Evolutionary conservation across 1,139 yeast genomes (phyloP).

Genomic region (Blastobotrys raffinosifermentans): DNA sequence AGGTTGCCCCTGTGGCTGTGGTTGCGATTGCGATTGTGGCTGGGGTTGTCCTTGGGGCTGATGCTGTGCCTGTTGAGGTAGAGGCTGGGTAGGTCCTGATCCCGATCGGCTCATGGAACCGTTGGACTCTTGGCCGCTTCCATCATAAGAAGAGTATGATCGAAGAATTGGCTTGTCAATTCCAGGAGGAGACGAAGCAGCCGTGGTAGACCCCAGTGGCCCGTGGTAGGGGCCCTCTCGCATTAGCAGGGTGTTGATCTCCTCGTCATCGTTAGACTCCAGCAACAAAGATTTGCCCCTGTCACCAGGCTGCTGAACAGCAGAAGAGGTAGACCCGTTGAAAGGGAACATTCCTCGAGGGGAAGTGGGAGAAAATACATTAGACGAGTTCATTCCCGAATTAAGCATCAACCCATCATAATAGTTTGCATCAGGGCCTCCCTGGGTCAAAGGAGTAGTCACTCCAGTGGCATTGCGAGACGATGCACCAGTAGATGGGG

Average conservation of each 20-base stretch:
- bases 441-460: constrained; percentile 1
- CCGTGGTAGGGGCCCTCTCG: neutral
- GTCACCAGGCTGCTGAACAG: neutral
- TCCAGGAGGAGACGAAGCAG: neutral
- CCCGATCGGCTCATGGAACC: neutral
- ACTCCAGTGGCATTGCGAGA: constrained; percentile 1
- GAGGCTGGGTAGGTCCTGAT: constrained; percentile 7
- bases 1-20: no score
- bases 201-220: neutral
- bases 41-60: constrained; percentile 12
- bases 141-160: neutral
- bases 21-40: constrained; percentile 5
- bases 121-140: neutral
- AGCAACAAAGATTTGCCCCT: constrained; percentile 29
- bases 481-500: constrained; percentile 5
- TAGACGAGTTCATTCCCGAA: constrained; percentile 17
- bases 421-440: neutral
- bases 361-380: constrained; percentile 29
- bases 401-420: constrained; percentile 1
- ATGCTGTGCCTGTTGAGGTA: constrained; percentile 9
- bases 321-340: constrained; percentile 6
- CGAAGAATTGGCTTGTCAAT: no score
- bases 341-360: constrained; percentile 26
- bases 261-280: constrained; percentile 30
- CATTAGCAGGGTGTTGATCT: constrained; percentile 12